Conservation (phyloP, 129 eudicot genomes). For the Arctium minus region DNA sequence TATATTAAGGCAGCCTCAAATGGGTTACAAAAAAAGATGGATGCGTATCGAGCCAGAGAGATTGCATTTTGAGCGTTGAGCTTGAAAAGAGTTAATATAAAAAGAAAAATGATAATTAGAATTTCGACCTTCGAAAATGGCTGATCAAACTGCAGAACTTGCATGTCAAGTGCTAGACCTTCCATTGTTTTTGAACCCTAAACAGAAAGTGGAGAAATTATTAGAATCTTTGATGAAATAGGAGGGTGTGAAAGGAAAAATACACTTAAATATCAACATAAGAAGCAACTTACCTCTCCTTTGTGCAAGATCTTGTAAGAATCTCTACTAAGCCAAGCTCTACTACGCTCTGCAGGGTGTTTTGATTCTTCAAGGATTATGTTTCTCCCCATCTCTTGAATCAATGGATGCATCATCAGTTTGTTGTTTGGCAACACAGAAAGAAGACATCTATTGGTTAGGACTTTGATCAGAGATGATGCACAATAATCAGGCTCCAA, state of each 20-base stretch:
- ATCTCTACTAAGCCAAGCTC: slow-evolving; percentile 23
- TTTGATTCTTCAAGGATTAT: slow-evolving; percentile 32
- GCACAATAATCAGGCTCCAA: slow-evolving; percentile 19
- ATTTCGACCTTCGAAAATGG: no score
- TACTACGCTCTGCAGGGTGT: slow-evolving; percentile 22
- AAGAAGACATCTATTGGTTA: slow-evolving; percentile 28
- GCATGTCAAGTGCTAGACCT: no score
- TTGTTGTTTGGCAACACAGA: slow-evolving; percentile 10
- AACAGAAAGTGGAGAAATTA: background rate
- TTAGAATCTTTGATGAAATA: background rate
- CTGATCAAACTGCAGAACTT: background rate
- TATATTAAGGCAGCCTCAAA: background rate
- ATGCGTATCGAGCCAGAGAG: background rate
- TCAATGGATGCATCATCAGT: slow-evolving; percentile 31
- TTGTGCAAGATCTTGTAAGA: slow-evolving; percentile 20
- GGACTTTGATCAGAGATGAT: slow-evolving; percentile 25
- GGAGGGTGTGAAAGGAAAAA: background rate
- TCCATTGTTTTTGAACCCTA: background rate
- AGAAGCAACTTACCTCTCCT: slow-evolving; percentile 18
- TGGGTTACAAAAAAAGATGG: background rate
- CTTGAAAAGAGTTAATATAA: background rate
- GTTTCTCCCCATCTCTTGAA: slow-evolving; percentile 30
- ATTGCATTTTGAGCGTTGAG: no score
- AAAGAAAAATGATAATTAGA: no score
- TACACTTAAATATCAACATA: background rate